Evolutionary conservation across 2,329 filamentous ascomycete genomes (phyloP).

Genomic region (Phaeosphaeria sp.): DNA sequence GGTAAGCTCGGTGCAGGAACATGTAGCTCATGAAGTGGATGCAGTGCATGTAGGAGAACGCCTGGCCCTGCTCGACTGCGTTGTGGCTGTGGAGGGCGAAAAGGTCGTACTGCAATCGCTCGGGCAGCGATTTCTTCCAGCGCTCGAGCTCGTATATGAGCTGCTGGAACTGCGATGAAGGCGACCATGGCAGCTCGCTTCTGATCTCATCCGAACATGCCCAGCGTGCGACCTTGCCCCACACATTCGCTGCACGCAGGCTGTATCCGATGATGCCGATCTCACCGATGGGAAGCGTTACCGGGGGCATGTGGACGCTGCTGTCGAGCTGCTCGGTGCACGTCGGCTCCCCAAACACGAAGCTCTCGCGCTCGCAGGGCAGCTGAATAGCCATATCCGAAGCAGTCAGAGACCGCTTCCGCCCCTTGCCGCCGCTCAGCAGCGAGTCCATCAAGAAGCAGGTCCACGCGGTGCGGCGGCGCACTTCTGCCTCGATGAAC

Average conservation of each 20-base stretch:
- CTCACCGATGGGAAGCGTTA: slow-evolving; percentile 38
- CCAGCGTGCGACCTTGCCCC: slow-evolving; percentile 52
- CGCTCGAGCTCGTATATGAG: slow-evolving; percentile 43
- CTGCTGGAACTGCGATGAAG: slow-evolving; percentile 44
- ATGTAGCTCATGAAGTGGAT: slow-evolving; percentile 53
- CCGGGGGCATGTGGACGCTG: slow-evolving; percentile 36
- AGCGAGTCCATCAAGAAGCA: slow-evolving; percentile 54
- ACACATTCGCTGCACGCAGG: slow-evolving; percentile 50
- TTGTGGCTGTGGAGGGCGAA: slow-evolving; percentile 50
- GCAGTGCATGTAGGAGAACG: slow-evolving; percentile 52
- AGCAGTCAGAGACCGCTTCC: slow-evolving; percentile 44
- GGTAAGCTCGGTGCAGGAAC: slow-evolving; percentile 51
- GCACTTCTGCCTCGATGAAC: slow-evolving; percentile 51
- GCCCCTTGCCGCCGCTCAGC: slow-evolving; percentile 49
- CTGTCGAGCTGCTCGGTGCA: slow-evolving; percentile 45
- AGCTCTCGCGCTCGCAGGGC: slow-evolving; percentile 49
- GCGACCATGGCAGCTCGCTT: slow-evolving; percentile 46
- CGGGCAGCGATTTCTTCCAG: slow-evolving; percentile 46
- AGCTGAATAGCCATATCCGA: slow-evolving; percentile 49
- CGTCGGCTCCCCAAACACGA: slow-evolving; percentile 49
- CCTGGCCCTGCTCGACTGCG: slow-evolving; percentile 51
- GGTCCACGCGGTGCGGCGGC: slow-evolving; percentile 50
- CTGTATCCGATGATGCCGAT: slow-evolving; percentile 50
- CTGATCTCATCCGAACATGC: slow-evolving; percentile 48
- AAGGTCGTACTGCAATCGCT: slow-evolving; percentile 46